A percentile compares a stretch with the other conserved stretches of the same genome.
phyloP scores from a whole-genome alignment of 495 filamentous ascomycete genomes.

The Penicillium arizonense region DNA sequence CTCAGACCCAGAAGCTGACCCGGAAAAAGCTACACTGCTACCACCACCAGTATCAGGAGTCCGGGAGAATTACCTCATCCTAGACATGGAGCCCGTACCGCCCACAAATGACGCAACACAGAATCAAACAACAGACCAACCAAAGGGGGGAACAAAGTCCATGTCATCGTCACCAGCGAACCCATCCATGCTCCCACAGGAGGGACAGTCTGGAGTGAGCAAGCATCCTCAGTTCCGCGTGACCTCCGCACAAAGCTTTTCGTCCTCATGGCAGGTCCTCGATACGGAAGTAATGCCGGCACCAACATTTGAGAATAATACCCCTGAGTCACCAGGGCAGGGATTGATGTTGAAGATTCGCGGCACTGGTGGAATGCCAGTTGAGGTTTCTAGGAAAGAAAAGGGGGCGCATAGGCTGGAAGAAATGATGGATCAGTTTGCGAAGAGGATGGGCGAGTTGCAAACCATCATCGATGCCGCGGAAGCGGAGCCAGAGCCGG shows the following conservation, averaged over 20 bases:
- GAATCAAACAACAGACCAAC: slow-evolving; percentile 1
- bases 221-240: slow-evolving; percentile 35
- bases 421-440: slow-evolving; percentile 65
- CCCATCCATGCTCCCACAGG: slow-evolving; percentile 1
- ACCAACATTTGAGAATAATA: slow-evolving; percentile 57
- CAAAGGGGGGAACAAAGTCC: slow-evolving; percentile 11
- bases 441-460: slow-evolving; percentile 58
- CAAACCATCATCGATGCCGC: slow-evolving; percentile 43
- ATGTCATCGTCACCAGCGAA: slow-evolving; percentile 21
- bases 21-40: slow-evolving; percentile 29
- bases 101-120: background rate
- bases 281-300: slow-evolving; percentile 49
- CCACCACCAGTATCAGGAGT: slow-evolving; percentile 41
- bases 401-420: slow-evolving; percentile 38
- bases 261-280: slow-evolving; percentile 53
- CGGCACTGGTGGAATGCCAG: slow-evolving; percentile 43
- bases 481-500: background rate
- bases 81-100: slow-evolving; percentile 38
- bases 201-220: slow-evolving; percentile 14
- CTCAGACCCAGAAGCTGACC: slow-evolving; percentile 9
- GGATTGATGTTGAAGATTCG: slow-evolving; percentile 68
- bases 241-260: slow-evolving; percentile 47
- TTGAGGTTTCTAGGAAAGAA: slow-evolving; percentile 26
- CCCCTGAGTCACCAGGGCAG: slow-evolving; percentile 27
- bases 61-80: slow-evolving; percentile 40